Evolutionary conservation across 148 eudicot genomes (phyloP).

Genomic region (Agrostemma githago): DNA sequence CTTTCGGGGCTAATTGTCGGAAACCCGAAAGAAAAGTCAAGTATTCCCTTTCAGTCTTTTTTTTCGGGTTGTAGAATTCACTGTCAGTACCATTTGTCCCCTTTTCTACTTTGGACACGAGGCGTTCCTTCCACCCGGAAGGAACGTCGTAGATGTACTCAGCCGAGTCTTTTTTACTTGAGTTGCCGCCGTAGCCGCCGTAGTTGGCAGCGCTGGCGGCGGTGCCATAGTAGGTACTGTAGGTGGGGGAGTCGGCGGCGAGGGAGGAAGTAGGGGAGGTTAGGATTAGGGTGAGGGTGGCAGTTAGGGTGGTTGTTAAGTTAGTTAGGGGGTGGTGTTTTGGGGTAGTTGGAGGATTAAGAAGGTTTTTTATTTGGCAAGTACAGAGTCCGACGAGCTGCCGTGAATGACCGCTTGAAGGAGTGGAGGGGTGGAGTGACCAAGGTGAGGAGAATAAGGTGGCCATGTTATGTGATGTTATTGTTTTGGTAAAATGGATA

Average conservation of each 20-base stretch:
- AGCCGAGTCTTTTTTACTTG: slow-evolving; percentile 71
- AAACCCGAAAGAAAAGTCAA: slow-evolving; percentile 62
- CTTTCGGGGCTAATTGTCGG: slow-evolving; percentile 66
- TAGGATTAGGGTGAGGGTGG: slow-evolving; percentile 39
- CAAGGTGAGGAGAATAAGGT: slow-evolving; percentile 53
- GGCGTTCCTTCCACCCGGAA: slow-evolving; percentile 77
- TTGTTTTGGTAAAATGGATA: neutral
- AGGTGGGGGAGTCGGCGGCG: slow-evolving; percentile 29
- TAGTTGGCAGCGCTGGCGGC: slow-evolving; percentile 93
- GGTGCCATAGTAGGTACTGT: slow-evolving; percentile 67
- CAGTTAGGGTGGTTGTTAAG: slow-evolving; percentile 48
- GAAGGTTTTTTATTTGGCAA: slow-evolving; percentile 5
- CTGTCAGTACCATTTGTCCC: slow-evolving; percentile 91
- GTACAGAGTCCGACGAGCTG: slow-evolving; percentile 26
- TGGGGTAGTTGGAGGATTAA: neutral
- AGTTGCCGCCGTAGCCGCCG: slow-evolving; percentile 89
- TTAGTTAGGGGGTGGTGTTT: slow-evolving; percentile 31
- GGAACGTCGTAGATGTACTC: slow-evolving; percentile 88
- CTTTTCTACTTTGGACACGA: slow-evolving; percentile 79
- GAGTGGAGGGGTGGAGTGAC: slow-evolving; percentile 38
- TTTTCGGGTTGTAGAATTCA: slow-evolving; percentile 84
- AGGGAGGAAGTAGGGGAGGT: slow-evolving; percentile 33
- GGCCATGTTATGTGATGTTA: slow-evolving; percentile 32
- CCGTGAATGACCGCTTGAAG: slow-evolving; percentile 16
- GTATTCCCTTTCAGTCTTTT: slow-evolving; percentile 71